Evolutionary conservation across 805 yeast genomes (phyloP), one percentile per base, ranked within the genome.

Genomic region (Scheffersomyces coipomensis): DNA sequence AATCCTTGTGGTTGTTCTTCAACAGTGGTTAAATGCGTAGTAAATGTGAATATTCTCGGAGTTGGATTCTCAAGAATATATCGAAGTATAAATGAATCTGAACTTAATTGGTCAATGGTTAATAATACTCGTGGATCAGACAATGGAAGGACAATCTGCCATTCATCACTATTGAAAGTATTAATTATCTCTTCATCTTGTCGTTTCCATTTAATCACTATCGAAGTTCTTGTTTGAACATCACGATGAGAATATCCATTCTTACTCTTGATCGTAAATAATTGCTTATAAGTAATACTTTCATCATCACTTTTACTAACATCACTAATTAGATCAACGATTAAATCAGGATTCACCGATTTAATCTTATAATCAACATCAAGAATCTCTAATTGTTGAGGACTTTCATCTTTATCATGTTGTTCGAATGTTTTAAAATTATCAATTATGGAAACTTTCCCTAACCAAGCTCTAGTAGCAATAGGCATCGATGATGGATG

Each of bases 51-150:
- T 2, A 83, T 73, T 32, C 83, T 68, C 2, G 84, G 71, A 0
- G 95, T 83, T 11, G 95, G 89, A 52, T 87, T 87, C 53, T 87
- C 95, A 35, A 87, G 52, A 37, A 71, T 68, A 53, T 77, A 86
- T 11, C 53, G 58, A 12, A 67, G 47, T 2, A 42, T 45, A 48
- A 33, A 52, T 43, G 35, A 11, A 8, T 26, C 26, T 3, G 13
- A 19, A 43, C 1, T 44, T 29, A 43, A 55, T 11, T 29, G 25
- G 7, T 43, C 47, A 3, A 68, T 53, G n/a, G 57, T 61, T 3
- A 83, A 66, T 23, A 85, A 56, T 2, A 82, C 79, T 36, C 93
- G 58, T 3, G 93, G 91, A 51, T 85, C 91, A 40, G 80, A 68
- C 35, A 82, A 66, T 2, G 90, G 86, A 15, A 85, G 52, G 1